These are phyloP conservation scores for Nigrospora sphaerica DNA, from an alignment of 2,329 filamentous ascomycete species.

Conservation along the genomic window DNA sequence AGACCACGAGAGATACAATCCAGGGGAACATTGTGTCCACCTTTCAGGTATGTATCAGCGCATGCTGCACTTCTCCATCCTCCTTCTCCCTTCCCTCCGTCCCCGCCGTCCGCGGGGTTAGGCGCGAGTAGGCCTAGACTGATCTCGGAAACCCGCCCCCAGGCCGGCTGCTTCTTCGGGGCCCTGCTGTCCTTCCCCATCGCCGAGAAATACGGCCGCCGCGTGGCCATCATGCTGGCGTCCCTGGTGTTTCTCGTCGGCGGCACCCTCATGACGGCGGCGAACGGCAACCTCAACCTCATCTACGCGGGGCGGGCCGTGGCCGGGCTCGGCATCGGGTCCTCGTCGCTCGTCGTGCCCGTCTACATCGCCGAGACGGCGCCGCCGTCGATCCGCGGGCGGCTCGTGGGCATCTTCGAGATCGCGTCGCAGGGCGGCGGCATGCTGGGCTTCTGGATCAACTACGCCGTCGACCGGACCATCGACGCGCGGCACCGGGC, in stretches of 20 bases:
- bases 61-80: no score
- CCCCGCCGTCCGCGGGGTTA: no score
- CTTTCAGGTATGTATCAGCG: slow-evolving; percentile 21
- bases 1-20: slow-evolving; percentile 20
- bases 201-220: slow-evolving; percentile 48
- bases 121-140: slow-evolving; percentile 12
- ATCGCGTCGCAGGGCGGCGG: slow-evolving; percentile 44
- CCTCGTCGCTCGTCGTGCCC: slow-evolving; percentile 44
- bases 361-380: slow-evolving; percentile 53
- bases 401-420: slow-evolving; percentile 43
- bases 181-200: slow-evolving; percentile 45
- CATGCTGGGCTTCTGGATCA: slow-evolving; percentile 37
- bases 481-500: slow-evolving; percentile 10
- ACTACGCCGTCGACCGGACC: slow-evolving; percentile 12
- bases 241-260: slow-evolving; percentile 41
- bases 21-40: slow-evolving; percentile 32
- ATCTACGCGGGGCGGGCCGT: slow-evolving; percentile 48
- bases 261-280: slow-evolving; percentile 42
- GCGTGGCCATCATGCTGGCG: slow-evolving; percentile 42
- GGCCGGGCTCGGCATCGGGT: slow-evolving; percentile 41
- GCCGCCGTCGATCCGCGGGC: slow-evolving; percentile 42
- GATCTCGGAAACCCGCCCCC: slow-evolving; percentile 8
- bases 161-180: slow-evolving; percentile 49
- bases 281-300: slow-evolving; percentile 35
- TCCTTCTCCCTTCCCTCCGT: no score